These are phyloP conservation scores for Arthrobotrys pseudoclavata DNA, from an alignment of 2,329 filamentous ascomycete species.

Conservation along the genomic window DNA sequence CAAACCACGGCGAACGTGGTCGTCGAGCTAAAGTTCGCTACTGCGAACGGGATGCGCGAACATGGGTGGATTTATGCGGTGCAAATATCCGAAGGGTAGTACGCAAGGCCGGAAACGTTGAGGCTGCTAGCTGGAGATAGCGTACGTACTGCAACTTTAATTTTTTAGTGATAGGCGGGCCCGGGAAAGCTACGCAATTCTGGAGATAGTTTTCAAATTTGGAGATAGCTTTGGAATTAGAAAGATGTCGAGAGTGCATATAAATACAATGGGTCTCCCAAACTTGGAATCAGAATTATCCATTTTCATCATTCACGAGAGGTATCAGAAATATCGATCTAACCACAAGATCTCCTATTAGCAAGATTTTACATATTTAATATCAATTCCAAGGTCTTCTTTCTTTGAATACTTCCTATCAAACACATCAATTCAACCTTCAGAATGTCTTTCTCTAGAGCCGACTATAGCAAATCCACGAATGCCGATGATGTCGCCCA, in stretches of 20 bases:
- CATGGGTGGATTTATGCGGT: slow-evolving; percentile 8
- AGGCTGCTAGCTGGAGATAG: neutral
- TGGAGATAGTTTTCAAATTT: neutral
- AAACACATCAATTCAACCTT: neutral
- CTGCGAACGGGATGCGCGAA: slow-evolving; percentile 14
- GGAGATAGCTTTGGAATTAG: too few relatives aligned
- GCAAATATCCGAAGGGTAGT: slow-evolving; percentile 11
- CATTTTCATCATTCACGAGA: neutral
- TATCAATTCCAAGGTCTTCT: too few relatives aligned
- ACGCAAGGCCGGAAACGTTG: neutral
- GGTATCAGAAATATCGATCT: too few relatives aligned
- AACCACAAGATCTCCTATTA: neutral
- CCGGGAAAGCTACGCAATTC: neutral
- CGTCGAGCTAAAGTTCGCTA: neutral
- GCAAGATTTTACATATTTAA: too few relatives aligned
- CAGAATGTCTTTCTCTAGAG: slow-evolving; percentile 47
- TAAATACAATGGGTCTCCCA: neutral
- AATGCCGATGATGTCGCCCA: slow-evolving; percentile 36
- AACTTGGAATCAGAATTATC: neutral
- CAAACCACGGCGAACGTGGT: slow-evolving; percentile 8
- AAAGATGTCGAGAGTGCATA: too few relatives aligned
- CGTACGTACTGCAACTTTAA: neutral
- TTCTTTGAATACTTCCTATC: neutral
- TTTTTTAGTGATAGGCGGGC: neutral
- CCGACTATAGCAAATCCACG: slow-evolving; percentile 29